A percentile compares a stretch with the other conserved stretches of the same genome.
These are phyloP conservation scores for Psidium friedrichsthalianum DNA, from an alignment of 345 rosid species.

Conservation along the genomic window DNA sequence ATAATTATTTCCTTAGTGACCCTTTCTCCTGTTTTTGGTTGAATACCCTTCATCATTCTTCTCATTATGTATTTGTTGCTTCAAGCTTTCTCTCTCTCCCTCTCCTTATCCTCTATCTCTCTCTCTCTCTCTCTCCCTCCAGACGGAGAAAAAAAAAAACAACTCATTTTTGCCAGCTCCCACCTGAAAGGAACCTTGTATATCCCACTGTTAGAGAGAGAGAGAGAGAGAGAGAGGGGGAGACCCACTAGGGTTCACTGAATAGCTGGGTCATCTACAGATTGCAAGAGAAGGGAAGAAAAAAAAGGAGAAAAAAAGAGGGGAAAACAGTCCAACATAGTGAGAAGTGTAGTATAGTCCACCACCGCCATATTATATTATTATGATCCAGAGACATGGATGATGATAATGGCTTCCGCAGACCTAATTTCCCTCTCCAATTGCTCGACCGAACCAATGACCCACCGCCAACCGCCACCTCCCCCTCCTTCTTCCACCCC, in stretches of 20 bases:
- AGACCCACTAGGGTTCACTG: constrained; percentile 10
- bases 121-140: too few species aligned
- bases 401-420: constrained; percentile 48
- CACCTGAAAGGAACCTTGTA: constrained; percentile 37
- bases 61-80: constrained; percentile 59
- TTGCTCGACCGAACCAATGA: constrained; percentile 43
- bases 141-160: constrained; percentile 6
- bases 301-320: constrained; percentile 10
- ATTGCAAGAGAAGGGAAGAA: neutral
- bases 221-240: constrained; percentile 1
- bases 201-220: constrained; percentile 3
- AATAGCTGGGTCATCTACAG: constrained; percentile 7
- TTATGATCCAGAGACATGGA: constrained; percentile 37
- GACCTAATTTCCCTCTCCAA: constrained; percentile 76
- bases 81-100: constrained; percentile 24
- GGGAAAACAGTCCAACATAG: neutral
- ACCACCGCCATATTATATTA: neutral
- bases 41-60: constrained; percentile 14
- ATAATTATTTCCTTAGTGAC: neutral
- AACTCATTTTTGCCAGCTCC: constrained; percentile 40
- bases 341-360: neutral
- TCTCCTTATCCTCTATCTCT: constrained; percentile 10
- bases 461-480: constrained; percentile 6
- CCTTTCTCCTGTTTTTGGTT: constrained; percentile 11
- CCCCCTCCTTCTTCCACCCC: constrained; percentile 7